Percentiles rank a stretch among this genome's conserved stretches.
These are phyloP conservation scores for Pythium volutum DNA, from an alignment of 352 stramenopile genomes.

Conservation along the genomic window DNA sequence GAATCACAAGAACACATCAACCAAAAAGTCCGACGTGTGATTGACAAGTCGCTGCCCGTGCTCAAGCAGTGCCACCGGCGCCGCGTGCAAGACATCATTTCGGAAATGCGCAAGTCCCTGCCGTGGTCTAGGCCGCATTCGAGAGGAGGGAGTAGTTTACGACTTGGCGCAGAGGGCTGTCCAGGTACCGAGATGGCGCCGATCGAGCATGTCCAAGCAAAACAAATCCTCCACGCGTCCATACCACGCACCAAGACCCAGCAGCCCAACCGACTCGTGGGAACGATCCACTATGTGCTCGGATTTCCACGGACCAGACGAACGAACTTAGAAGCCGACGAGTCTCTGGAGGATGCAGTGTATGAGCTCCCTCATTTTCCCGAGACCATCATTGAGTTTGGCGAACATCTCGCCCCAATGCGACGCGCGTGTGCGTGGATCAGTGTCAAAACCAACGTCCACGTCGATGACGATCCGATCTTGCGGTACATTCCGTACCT, in stretches of 20 bases:
- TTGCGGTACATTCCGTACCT: constrained; percentile 89
- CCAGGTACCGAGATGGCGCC: constrained; percentile 8
- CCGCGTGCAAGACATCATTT: constrained; percentile 36
- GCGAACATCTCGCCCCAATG: constrained; percentile 41
- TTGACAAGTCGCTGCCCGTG: constrained; percentile 29
- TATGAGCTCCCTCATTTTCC: constrained; percentile 27
- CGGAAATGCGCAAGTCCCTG: constrained; percentile 32
- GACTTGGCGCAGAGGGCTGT: not conserved
- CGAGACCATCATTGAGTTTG: constrained; percentile 54
- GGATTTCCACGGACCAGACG: constrained; percentile 2
- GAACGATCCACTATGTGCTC: constrained; percentile 20
- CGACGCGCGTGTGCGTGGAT: constrained; percentile 63
- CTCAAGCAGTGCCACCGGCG: constrained; percentile 42
- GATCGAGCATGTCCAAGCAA: constrained; percentile 20
- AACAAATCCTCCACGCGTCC: constrained; percentile 7
- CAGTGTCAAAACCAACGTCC: constrained; percentile 66
- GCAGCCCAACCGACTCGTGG: constrained; percentile 13
- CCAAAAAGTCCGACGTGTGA: constrained; percentile 26
- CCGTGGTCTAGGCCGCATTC: not conserved
- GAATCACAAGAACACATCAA: constrained; percentile 34
- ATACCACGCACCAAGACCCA: not conserved
- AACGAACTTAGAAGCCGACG: not conserved
- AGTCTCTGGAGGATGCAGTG: constrained; percentile 3
- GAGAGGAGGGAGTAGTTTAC: not conserved
- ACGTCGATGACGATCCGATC: constrained; percentile 79